A percentile compares a stretch with the other conserved stretches of the same genome.
Conservation (phyloP, 1,284 basidiomycete species). For the Sanghuangporus weigelae region DNA sequence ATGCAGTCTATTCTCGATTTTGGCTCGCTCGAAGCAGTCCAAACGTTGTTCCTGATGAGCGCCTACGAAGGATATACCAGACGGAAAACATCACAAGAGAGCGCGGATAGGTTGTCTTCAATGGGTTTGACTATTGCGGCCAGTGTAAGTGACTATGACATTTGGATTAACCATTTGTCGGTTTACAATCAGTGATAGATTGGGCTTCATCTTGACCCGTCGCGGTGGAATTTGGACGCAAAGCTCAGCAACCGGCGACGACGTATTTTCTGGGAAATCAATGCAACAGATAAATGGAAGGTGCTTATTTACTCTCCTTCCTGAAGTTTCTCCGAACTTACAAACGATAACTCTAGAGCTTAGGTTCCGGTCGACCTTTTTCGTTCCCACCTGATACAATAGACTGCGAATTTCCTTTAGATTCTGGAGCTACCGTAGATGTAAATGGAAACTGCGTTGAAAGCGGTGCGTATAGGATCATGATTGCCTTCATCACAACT, state of each 20-base stretch:
- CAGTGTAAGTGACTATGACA: conserved; percentile 16
- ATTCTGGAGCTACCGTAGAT: not conserved
- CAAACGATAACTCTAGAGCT: not conserved
- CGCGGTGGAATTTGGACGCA: conserved; percentile 22
- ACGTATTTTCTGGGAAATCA: conserved; percentile 26
- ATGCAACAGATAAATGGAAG: not conserved
- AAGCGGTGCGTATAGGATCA: conserved; percentile 10
- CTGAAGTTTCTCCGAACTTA: not conserved
- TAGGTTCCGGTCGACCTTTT: conserved; percentile 8
- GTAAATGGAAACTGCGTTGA: conserved; percentile 1
- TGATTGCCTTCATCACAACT: too few relatives aligned
- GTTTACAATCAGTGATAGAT: conserved; percentile 14
- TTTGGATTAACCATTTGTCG: not conserved
- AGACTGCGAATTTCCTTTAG: conserved; percentile 13
- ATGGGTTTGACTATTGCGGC: conserved; percentile 9
- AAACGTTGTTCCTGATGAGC: conserved; percentile 13
- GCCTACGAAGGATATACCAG: not conserved
- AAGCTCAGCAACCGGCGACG: conserved; percentile 22
- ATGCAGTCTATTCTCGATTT: conserved; percentile 16
- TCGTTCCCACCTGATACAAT: not conserved
- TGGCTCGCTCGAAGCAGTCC: conserved; percentile 15
- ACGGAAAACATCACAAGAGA: not conserved
- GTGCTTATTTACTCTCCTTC: not conserved
- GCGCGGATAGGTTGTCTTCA: conserved; percentile 8
- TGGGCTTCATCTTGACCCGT: conserved; percentile 24